These are phyloP conservation scores for Bryoglossum gracile DNA, from an alignment of 495 filamentous ascomycete species.

Conservation along the genomic window DNA sequence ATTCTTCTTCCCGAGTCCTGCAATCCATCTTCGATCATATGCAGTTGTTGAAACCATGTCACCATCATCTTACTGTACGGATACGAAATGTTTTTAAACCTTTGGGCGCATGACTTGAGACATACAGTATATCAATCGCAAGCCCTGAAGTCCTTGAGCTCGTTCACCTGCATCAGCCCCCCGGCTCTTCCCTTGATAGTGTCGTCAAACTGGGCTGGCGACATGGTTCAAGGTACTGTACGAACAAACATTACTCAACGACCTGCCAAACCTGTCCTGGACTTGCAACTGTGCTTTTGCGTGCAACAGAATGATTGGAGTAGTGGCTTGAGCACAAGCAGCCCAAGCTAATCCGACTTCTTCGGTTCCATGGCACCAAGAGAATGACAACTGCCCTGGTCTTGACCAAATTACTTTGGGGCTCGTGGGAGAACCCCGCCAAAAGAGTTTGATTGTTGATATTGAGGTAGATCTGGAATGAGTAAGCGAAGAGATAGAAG, in stretches of 20 bases:
- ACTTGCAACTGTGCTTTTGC: background rate
- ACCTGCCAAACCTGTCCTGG: background rate
- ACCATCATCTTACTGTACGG: too few species aligned
- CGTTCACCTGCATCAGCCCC: too few species aligned
- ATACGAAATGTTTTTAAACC: background rate
- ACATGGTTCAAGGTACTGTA: background rate
- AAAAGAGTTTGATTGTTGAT: background rate
- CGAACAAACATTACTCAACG: background rate
- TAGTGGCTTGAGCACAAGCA: background rate
- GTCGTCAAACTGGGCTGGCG: too few species aligned
- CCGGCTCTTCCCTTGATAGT: too few species aligned
- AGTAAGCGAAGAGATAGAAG: constrained; percentile 5
- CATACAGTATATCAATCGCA: background rate
- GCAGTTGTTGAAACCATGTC: too few species aligned
- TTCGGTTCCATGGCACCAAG: too few species aligned
- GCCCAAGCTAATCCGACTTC: background rate
- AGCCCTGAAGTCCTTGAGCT: background rate
- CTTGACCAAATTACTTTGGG: background rate
- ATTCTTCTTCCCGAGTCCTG: too few species aligned
- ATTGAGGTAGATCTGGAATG: constrained; percentile 1
- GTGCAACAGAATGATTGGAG: background rate
- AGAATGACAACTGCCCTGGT: too few species aligned
- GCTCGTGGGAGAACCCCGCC: background rate
- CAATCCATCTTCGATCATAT: too few species aligned
- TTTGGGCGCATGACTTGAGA: background rate